These are phyloP conservation scores for Parsonsia alboflavescens DNA, from an alignment of 257 asterid species.

Conservation along the genomic window DNA sequence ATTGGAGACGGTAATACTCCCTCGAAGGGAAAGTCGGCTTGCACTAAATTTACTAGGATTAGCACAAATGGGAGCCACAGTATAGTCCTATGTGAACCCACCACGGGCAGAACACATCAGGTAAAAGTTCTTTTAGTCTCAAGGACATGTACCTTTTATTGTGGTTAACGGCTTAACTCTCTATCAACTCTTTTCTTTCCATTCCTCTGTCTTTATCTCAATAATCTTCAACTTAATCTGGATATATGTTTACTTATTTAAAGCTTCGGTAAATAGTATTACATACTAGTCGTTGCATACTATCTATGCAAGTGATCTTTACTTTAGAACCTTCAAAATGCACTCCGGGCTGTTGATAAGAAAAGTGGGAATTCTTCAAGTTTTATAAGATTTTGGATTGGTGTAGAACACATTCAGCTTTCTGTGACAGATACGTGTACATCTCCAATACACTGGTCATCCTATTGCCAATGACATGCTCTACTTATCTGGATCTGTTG, in stretches of 20 bases:
- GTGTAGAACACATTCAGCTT: constrained; percentile 11
- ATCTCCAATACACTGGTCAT: constrained; percentile 75
- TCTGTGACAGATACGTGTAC: constrained; percentile 81
- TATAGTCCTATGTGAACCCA: constrained; percentile 75
- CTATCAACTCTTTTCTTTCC: constrained; percentile 3
- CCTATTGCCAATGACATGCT: constrained; percentile 93
- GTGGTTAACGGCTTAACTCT: neutral
- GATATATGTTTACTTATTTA: neutral
- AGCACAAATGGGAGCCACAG: constrained; percentile 79
- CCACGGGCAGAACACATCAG: constrained; percentile 98
- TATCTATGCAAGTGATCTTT: neutral
- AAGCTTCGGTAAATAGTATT: neutral
- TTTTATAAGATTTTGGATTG: neutral
- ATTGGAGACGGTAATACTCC: constrained; percentile 33
- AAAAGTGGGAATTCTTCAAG: neutral
- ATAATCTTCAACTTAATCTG: neutral
- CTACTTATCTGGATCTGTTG: constrained; percentile 49
- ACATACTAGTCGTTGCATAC: neutral
- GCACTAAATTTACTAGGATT: constrained; percentile 86
- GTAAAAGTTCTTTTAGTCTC: constrained; percentile 26
- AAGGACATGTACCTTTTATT: neutral
- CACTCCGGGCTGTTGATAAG: neutral
- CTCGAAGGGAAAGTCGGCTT: constrained; percentile 71
- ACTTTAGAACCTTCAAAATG: neutral
- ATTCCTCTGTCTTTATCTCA: neutral